These are phyloP conservation scores for Fragilariopsis cylindrus DNA, from an alignment of 108 stramenopile species.

Conservation along the genomic window DNA sequence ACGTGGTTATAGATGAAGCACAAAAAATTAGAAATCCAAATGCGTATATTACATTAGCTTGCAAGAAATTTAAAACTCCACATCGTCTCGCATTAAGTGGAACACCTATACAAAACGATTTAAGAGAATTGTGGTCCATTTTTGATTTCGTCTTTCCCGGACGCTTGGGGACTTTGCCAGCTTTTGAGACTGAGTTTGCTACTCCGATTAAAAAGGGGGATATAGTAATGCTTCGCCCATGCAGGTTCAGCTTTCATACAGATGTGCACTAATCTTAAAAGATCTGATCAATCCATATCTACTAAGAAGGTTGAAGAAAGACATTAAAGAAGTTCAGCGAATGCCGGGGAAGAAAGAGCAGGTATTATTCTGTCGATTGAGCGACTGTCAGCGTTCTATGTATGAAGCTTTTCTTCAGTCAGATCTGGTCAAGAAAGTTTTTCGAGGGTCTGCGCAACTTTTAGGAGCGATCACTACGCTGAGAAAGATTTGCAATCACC, in stretches of 20 bases:
- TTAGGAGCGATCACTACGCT: constrained; percentile 89
- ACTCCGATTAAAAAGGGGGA: constrained; percentile 91
- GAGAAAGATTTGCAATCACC: constrained; percentile 97
- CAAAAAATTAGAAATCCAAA: constrained; percentile 99
- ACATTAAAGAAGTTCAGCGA: constrained; percentile 75
- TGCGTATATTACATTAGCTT: constrained; percentile 91
- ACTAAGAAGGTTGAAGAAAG: constrained; percentile 86
- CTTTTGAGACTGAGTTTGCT: constrained; percentile 95
- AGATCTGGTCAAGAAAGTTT: constrained; percentile 62
- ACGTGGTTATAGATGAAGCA: constrained; percentile 96
- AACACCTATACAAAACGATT: constrained; percentile 96
- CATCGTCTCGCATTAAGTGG: constrained; percentile 87
- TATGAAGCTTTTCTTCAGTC: constrained; percentile 71
- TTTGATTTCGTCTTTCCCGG: constrained; percentile 98
- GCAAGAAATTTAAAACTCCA: constrained; percentile 91
- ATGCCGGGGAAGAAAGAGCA: constrained; percentile 95
- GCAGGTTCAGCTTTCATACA: constrained; percentile 89
- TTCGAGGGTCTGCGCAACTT: constrained; percentile 58
- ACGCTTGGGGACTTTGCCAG: constrained; percentile 91
- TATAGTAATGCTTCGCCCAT: constrained; percentile 91
- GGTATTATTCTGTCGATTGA: constrained; percentile 92
- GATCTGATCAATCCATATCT: constrained; percentile 94
- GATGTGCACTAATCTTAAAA: constrained; percentile 88
- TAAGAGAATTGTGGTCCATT: constrained; percentile 80
- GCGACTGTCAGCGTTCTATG: constrained; percentile 66